Conservation (phyloP, 2,329 filamentous ascomycete species). For the Phaeosphaeriaceae sp. region DNA sequence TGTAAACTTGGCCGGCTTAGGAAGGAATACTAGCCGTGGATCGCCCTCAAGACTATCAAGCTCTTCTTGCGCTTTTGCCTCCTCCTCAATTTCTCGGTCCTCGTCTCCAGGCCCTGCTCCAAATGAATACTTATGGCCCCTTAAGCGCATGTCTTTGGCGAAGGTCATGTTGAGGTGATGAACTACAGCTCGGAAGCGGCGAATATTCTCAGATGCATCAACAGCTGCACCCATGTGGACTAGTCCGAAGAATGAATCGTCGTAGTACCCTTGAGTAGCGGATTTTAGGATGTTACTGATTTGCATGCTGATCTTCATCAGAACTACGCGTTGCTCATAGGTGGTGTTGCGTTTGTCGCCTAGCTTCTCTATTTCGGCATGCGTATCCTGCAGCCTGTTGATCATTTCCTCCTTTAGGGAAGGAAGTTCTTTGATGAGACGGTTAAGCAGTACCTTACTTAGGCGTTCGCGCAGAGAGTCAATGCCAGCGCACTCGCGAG, state of each 20-base stretch:
- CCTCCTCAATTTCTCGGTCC: too few relatives aligned
- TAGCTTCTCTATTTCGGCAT: constrained; percentile 51
- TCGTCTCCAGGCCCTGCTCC: too few relatives aligned
- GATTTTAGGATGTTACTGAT: constrained; percentile 56
- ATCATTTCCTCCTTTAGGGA: constrained; percentile 40
- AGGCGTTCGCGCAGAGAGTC: constrained; percentile 56
- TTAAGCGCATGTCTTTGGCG: constrained; percentile 52
- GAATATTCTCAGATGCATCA: constrained; percentile 37
- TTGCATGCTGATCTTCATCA: constrained; percentile 54
- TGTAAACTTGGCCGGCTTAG: not conserved
- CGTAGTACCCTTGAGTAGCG: constrained; percentile 61
- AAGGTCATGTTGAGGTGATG: constrained; percentile 60
- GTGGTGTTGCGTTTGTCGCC: constrained; percentile 57
- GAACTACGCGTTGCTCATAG: constrained; percentile 56
- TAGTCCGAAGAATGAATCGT: constrained; percentile 57
- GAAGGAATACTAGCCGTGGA: constrained; percentile 12
- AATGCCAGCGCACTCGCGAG: constrained; percentile 54
- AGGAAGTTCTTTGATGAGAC: constrained; percentile 47
- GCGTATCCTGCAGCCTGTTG: constrained; percentile 31
- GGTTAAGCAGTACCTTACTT: constrained; percentile 55
- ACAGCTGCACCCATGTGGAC: constrained; percentile 23
- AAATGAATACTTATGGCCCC: too few relatives aligned
- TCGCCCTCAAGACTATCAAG: too few relatives aligned
- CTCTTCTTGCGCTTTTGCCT: too few relatives aligned
- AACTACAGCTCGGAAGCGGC: constrained; percentile 61